Base-by-base conservation (phyloP, 768 basidiomycete genomes). In the Tephrocybe sp. region DNA sequence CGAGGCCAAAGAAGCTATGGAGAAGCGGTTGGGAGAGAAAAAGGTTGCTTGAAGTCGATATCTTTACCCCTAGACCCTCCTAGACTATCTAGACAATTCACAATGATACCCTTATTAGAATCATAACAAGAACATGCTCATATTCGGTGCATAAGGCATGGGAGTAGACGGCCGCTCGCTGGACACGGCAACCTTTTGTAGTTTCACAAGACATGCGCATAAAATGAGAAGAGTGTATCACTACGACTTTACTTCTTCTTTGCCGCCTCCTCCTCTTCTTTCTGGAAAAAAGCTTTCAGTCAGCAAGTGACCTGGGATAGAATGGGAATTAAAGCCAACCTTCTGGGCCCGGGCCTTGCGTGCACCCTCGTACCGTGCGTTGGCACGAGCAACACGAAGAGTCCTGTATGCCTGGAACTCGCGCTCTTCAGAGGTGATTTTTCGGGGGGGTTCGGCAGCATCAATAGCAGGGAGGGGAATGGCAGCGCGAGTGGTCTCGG, bases 361-460 rank as follows among this genome's bases (percentile, higher is more conserved):
- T 60, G 73, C 75, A 71, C 97, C 97, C 59, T 87, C 92, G 75
- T 89, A 80, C 67, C 94, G 80, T 57, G 85, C 78, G 66, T 83
- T 78, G 60, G 92, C 87, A 60, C 94, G 89, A 60, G 85, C 84
- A 51, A 77, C 70, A 63, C 96, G 93, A 63, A 98, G 89, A 58
- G 93, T 82, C 70, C 78, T 79, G 85, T 82, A 98, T 6, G 97
- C 96, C 60, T 89, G 66, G 76, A 93, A 89, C 56, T 85, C 80
- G 66, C 87, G 89, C 73, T 99, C 97, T 62, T 90, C 89, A 42
- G 78, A 73, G 55, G 92, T 91, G 68, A 98, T 97, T 74, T 89
- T 87, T 69, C 97, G 91, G 62, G 97, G 97, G 26, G 80, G 72
- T 72, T 99, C 97, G 60, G 79, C 80, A 41, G 74, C 71, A 70